A percentile compares a stretch with the other conserved stretches of the same genome.
Conservation (phyloP, 257 asterid genomes). For the Petunia axillaris region DNA sequence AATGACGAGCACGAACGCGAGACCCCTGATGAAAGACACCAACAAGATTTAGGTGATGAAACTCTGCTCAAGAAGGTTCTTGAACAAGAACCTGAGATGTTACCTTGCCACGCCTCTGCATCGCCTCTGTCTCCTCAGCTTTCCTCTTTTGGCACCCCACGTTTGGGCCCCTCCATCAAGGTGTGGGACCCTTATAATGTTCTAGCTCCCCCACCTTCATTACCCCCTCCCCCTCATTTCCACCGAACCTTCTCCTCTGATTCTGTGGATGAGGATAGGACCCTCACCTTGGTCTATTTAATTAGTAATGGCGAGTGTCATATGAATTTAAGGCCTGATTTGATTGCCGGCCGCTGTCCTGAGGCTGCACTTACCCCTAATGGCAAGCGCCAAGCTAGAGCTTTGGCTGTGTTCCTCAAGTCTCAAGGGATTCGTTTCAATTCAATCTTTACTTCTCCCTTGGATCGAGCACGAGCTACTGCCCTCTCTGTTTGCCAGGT, state of each 20-base stretch:
- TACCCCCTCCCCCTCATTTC: slow-evolving; percentile 49
- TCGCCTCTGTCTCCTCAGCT: slow-evolving; percentile 98
- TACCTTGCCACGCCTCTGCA: slow-evolving; percentile 97
- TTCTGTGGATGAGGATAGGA: slow-evolving; percentile 48
- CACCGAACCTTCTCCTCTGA: slow-evolving; percentile 51
- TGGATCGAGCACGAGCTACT: slow-evolving; percentile 91
- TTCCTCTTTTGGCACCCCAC: slow-evolving; percentile 80
- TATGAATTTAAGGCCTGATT: slow-evolving; percentile 91
- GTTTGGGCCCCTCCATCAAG: slow-evolving; percentile 83
- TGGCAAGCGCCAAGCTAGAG: slow-evolving; percentile 97
- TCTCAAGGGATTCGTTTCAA: slow-evolving; percentile 76
- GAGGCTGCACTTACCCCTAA: slow-evolving; percentile 88
- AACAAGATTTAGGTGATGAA: slow-evolving; percentile 40
- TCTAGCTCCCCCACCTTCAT: slow-evolving; percentile 72
- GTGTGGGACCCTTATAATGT: slow-evolving; percentile 98
- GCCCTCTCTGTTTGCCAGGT: slow-evolving; percentile 88
- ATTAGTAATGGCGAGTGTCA: slow-evolving; percentile 92
- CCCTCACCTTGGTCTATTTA: slow-evolving; percentile 70
- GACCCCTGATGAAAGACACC: slow-evolving; percentile 41
- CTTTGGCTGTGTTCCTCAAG: slow-evolving; percentile 82
- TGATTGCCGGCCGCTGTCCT: slow-evolving; percentile 85
- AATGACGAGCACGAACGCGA: slow-evolving; percentile 41
- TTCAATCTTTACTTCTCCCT: slow-evolving; percentile 75
- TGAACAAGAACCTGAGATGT: slow-evolving; percentile 94
- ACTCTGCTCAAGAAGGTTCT: slow-evolving; percentile 69